Evolutionary conservation across 106 monocot species (phyloP).

Genomic region (Dioscorea dumetorum): DNA sequence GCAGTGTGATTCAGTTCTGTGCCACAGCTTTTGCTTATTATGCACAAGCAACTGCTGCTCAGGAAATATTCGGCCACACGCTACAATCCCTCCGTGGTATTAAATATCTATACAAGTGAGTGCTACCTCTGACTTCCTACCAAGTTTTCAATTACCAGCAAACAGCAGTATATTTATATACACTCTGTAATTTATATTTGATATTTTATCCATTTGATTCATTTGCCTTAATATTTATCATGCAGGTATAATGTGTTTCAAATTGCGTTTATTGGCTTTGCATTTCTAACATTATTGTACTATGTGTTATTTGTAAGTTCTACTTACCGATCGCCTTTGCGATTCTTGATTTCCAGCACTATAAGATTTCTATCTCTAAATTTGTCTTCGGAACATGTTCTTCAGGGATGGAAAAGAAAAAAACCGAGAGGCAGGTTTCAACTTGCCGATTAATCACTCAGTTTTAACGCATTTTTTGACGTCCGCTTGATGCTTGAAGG

Average conservation of each 20-base stretch:
- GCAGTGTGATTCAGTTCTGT: slow-evolving; percentile 98
- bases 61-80: slow-evolving; percentile 98
- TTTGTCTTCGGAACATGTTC: neutral
- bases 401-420: slow-evolving; percentile 88
- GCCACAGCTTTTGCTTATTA: slow-evolving; percentile 90
- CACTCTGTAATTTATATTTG: neutral
- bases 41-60: slow-evolving; percentile 95
- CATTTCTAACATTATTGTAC: slow-evolving; percentile 61
- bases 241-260: slow-evolving; percentile 94
- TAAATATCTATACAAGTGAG: slow-evolving; percentile 98
- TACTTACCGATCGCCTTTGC: neutral
- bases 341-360: neutral
- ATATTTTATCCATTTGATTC: neutral
- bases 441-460: slow-evolving; percentile 44
- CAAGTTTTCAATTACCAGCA: neutral
- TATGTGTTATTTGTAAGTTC: slow-evolving; percentile 77
- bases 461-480: no score
- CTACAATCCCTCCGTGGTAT: slow-evolving; percentile 91
- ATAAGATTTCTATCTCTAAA: no score
- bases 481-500: no score
- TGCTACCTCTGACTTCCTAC: neutral
- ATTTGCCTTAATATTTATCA: neutral
- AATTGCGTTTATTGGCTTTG: slow-evolving; percentile 71
- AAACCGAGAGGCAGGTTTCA: slow-evolving; percentile 70
- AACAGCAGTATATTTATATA: no score